Evolutionary conservation across 176 grass and related monocot species (phyloP).

Genomic region (Ensete glaucum): DNA sequence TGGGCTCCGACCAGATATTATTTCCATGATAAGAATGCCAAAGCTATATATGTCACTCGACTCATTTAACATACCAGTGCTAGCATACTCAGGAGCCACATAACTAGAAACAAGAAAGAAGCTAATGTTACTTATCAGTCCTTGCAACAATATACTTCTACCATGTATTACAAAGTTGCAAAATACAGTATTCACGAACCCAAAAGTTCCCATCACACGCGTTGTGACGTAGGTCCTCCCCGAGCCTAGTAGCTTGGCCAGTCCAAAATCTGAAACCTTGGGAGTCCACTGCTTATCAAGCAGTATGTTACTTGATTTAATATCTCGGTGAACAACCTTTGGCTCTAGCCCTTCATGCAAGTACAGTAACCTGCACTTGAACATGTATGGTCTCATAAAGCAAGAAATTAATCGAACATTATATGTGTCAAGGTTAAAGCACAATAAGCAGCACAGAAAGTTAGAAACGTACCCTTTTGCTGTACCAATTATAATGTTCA

Average conservation of each 20-base stretch:
- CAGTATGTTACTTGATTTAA: slow-evolving; percentile 13
- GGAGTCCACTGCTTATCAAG: slow-evolving; percentile 11
- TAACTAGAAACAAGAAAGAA: background rate
- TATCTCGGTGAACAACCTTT: slow-evolving; percentile 12
- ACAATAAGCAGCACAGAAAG: background rate
- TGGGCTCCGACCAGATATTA: slow-evolving; percentile 8
- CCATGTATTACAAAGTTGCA: background rate
- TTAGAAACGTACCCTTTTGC: slow-evolving; percentile 15
- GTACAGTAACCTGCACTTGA: slow-evolving; percentile 4
- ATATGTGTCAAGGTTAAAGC: background rate
- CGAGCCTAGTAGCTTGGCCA: slow-evolving; percentile 4
- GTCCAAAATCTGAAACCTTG: slow-evolving; percentile 11
- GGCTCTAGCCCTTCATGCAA: slow-evolving; percentile 9
- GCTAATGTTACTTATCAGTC: background rate
- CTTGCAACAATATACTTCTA: background rate
- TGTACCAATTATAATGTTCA: slow-evolving; percentile 15
- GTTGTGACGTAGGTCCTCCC: slow-evolving; percentile 10
- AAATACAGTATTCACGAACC: background rate
- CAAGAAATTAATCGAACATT: too few species aligned
- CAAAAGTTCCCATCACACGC: slow-evolving; percentile 8
- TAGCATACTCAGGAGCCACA: slow-evolving; percentile 13
- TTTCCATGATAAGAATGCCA: slow-evolving; percentile 15
- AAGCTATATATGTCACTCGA: slow-evolving; percentile 7
- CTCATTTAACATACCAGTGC: slow-evolving; percentile 15
- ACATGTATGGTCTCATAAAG: background rate